phyloP scores from a whole-genome alignment of 2,329 filamentous ascomycete species.

The Drechslerella dactyloides region DNA sequence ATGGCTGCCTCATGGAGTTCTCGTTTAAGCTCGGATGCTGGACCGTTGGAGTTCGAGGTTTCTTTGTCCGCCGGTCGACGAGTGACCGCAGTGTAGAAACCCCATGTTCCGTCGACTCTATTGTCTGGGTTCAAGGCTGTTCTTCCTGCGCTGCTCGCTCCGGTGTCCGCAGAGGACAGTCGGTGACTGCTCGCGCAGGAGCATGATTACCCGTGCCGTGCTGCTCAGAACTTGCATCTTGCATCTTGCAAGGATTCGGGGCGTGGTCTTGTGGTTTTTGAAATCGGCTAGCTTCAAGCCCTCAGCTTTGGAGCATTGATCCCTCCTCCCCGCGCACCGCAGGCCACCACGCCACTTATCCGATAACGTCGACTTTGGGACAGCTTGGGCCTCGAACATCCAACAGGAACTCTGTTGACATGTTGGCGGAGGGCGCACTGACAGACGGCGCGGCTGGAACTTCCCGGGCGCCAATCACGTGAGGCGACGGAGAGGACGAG shows the following conservation, averaged over 20 bases:
- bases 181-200: not conserved
- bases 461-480: not conserved
- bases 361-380: not conserved
- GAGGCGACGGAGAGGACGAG: not conserved
- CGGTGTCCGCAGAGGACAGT: no score
- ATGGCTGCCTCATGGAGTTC: not conserved
- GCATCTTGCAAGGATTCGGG: not conserved
- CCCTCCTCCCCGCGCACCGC: not conserved
- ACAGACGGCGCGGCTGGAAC: not conserved
- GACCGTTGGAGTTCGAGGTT: not conserved
- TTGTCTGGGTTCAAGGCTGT: no score
- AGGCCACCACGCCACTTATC: slow-evolving; percentile 2
- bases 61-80: not conserved
- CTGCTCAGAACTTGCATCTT: not conserved
- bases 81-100: no score
- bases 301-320: not conserved
- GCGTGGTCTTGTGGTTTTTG: not conserved
- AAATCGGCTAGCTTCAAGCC: slow-evolving; percentile 3
- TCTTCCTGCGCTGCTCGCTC: no score
- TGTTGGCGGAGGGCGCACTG: not conserved
- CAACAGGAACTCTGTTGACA: not conserved
- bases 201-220: slow-evolving; percentile 7
- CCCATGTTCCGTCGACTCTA: no score
- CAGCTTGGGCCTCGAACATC: not conserved
- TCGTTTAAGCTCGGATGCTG: slow-evolving; percentile 4